These are phyloP conservation scores for Boletellus ananiceps DNA, from an alignment of 768 basidiomycete genomes.

Conservation along the genomic window DNA sequence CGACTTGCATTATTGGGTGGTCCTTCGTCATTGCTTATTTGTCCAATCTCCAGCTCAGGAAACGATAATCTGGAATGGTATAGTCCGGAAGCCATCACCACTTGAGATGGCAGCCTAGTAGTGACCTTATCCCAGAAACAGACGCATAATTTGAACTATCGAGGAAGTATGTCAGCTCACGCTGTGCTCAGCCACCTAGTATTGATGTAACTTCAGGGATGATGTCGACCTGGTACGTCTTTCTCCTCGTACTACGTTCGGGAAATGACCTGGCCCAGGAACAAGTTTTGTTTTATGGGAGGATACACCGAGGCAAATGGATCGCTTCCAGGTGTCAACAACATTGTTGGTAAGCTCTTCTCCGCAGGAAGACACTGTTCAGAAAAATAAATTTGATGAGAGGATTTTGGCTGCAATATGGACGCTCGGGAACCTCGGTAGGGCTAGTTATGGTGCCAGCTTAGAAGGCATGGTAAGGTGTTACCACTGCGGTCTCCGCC, in stretches of 20 bases:
- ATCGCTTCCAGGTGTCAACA: slow-evolving; percentile 60
- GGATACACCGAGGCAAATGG: slow-evolving; percentile 68
- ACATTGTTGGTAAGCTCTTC: slow-evolving; percentile 45
- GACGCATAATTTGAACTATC: slow-evolving; percentile 45
- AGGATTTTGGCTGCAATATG: slow-evolving; percentile 53
- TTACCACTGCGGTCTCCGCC: neutral
- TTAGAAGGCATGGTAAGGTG: slow-evolving; percentile 45
- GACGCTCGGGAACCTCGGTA: slow-evolving; percentile 55
- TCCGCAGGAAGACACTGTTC: neutral
- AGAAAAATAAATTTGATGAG: slow-evolving; percentile 3
- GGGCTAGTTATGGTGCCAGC: slow-evolving; percentile 68
- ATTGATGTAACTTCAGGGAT: slow-evolving; percentile 43
- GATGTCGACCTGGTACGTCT: slow-evolving; percentile 38
- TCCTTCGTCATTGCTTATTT: slow-evolving; percentile 22
- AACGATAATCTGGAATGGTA: slow-evolving; percentile 59
- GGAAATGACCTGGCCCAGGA: slow-evolving; percentile 41
- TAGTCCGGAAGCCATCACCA: slow-evolving; percentile 47
- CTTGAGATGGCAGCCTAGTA: slow-evolving; percentile 45
- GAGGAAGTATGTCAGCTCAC: slow-evolving; percentile 29
- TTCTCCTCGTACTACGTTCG: neutral
- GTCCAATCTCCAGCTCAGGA: slow-evolving; percentile 22
- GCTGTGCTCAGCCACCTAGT: slow-evolving; percentile 9
- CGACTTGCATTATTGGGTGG: slow-evolving; percentile 40
- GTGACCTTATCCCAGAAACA: slow-evolving; percentile 46
- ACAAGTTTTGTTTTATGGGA: slow-evolving; percentile 88